Conservation (phyloP, 2,329 filamentous ascomycete genomes). For the Cytospora piceicola region DNA sequence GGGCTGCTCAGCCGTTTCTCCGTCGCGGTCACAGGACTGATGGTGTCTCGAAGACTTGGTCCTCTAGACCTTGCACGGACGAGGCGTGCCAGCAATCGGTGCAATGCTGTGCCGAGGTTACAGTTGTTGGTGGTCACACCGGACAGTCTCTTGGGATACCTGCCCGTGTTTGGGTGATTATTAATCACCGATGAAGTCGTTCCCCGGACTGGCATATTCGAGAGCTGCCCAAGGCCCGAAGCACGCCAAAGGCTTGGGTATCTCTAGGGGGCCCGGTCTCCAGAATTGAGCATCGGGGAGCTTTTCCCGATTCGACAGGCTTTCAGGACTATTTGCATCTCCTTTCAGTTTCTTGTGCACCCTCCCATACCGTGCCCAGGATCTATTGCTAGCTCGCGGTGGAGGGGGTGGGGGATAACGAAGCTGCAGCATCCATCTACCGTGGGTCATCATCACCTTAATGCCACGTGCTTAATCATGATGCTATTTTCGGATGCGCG, state of each 20-base stretch:
- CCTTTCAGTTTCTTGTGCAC: not conserved
- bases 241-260: not conserved
- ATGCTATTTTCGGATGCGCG: constrained; percentile 27
- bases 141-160: not conserved
- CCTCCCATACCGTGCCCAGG: constrained; percentile 1
- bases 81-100: not conserved
- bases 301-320: not conserved
- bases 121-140: not conserved
- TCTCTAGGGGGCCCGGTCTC: not conserved
- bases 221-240: too few relatives aligned
- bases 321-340: not conserved
- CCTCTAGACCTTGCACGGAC: not conserved
- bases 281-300: not conserved
- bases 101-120: not conserved
- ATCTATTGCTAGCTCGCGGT: constrained; percentile 8
- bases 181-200: not conserved
- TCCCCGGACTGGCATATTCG: not conserved
- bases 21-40: not conserved
- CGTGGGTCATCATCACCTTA: constrained; percentile 21
- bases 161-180: not conserved
- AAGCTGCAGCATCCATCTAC: constrained; percentile 22
- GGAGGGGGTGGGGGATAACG: constrained; percentile 12
- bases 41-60: not conserved
- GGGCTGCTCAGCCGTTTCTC: constrained; percentile 3
- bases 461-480: constrained; percentile 30